Evolutionary conservation across 306 rosid species (phyloP).

Genomic region (Hippophae rhamnoides): DNA sequence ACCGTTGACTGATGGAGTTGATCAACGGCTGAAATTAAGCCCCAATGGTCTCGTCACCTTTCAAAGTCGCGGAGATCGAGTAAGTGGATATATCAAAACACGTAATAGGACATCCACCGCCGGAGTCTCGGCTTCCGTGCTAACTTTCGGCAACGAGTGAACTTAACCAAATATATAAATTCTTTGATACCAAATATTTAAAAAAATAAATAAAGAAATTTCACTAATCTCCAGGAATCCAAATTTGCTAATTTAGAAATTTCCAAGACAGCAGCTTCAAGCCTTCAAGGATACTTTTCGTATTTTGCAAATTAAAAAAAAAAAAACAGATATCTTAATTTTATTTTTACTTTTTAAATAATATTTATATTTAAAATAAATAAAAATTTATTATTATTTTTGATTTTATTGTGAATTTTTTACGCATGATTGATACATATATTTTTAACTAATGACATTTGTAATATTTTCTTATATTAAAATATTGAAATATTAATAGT

Average conservation of each 20-base stretch:
- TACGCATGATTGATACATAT: too few relatives aligned
- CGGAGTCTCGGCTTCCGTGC: slow-evolving; percentile 33
- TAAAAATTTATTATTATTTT: too few relatives aligned
- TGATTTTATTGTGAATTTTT: too few relatives aligned
- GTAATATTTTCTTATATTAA: too few relatives aligned
- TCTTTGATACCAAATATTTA: neutral
- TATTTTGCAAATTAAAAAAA: neutral
- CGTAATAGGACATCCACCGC: slow-evolving; percentile 51
- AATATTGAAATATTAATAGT: too few relatives aligned
- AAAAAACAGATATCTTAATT: too few relatives aligned
- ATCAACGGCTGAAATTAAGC: neutral
- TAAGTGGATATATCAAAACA: slow-evolving; percentile 29
- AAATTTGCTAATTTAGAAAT: neutral
- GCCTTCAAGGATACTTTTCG: slow-evolving; percentile 2
- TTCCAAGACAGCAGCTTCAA: too few relatives aligned
- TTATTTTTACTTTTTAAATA: too few relatives aligned
- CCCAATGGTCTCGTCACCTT: slow-evolving; percentile 16
- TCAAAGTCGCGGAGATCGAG: slow-evolving; percentile 31
- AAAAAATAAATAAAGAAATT: neutral
- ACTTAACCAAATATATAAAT: neutral
- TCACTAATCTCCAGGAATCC: slow-evolving; percentile 6
- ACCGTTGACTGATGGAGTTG: neutral
- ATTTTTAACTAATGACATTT: too few relatives aligned
- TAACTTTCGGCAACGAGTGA: slow-evolving; percentile 12
- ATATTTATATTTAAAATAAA: too few relatives aligned